phyloP scores from a whole-genome alignment of 2,329 filamentous ascomycete species.

The Fusarium sacchari region DNA sequence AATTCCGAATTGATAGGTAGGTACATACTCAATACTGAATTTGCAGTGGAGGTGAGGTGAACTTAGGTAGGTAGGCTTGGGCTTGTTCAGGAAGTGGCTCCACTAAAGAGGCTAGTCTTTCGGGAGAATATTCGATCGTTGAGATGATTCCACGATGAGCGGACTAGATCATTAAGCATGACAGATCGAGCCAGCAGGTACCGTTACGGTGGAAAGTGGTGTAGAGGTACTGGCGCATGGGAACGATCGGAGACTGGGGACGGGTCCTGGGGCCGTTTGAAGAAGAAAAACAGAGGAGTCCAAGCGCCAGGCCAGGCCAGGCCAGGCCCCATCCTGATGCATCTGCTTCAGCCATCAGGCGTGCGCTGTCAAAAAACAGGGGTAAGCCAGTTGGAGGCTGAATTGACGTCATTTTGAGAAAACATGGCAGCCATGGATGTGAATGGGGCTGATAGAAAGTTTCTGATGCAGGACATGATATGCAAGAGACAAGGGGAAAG shows the following conservation, averaged over 20 bases:
- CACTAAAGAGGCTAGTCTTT: slow-evolving; percentile 13
- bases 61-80: slow-evolving; percentile 7
- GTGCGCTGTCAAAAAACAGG: slow-evolving; percentile 32
- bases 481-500: slow-evolving; percentile 8
- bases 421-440: slow-evolving; percentile 3
- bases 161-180: slow-evolving; percentile 9
- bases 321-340: background rate
- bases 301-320: background rate
- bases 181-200: slow-evolving; percentile 22
- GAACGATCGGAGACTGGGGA: background rate
- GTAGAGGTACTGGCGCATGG: slow-evolving; percentile 1
- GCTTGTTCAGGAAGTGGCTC: slow-evolving; percentile 2
- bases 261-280: slow-evolving; percentile 22
- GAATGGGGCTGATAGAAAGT: slow-evolving; percentile 7
- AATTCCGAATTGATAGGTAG: slow-evolving; percentile 13
- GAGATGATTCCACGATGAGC: slow-evolving; percentile 29
- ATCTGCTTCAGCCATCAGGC: slow-evolving; percentile 5
- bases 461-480: background rate
- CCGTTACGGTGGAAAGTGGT: background rate
- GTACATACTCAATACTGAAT: too few relatives aligned
- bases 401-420: slow-evolving; percentile 29
- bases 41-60: background rate
- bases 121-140: slow-evolving; percentile 26
- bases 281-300: background rate
- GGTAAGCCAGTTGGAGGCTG: slow-evolving; percentile 20